Evolutionary conservation across 163 green algal species (phyloP).

Genomic region (Volvox carteri): DNA sequence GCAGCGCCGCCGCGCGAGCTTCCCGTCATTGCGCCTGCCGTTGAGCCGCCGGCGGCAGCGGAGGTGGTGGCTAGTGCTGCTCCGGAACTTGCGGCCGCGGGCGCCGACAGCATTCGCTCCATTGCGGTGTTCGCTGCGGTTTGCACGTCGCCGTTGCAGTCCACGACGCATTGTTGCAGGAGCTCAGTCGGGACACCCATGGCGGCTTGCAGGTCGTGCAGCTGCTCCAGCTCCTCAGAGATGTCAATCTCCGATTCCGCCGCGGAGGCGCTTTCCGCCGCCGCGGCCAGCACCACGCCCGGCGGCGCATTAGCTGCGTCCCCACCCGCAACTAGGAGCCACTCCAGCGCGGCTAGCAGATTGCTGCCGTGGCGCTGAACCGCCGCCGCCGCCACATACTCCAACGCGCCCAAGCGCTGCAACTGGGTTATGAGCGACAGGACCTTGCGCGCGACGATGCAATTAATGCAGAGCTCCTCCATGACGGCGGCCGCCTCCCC

Average conservation of each 20-base stretch:
- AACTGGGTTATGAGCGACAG: conserved; percentile 71
- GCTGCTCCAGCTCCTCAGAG: conserved; percentile 65
- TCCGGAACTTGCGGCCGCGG: background rate
- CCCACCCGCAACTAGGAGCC: conserved; percentile 74
- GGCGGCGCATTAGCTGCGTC: conserved; percentile 7
- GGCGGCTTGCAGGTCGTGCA: conserved; percentile 59
- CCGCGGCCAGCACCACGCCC: conserved; percentile 40
- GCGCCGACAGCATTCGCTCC: conserved; percentile 32
- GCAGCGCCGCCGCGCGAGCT: background rate
- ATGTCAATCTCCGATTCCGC: conserved; percentile 72
- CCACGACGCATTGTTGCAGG: conserved; percentile 69
- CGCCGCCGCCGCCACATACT: conserved; percentile 68
- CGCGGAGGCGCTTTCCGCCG: background rate
- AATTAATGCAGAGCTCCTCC: conserved; percentile 68
- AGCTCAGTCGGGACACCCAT: conserved; percentile 29
- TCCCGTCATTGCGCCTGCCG: too few species aligned
- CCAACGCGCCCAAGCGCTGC: conserved; percentile 70
- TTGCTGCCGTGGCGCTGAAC: conserved; percentile 78
- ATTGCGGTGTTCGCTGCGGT: conserved; percentile 35
- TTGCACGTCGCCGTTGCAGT: conserved; percentile 69
- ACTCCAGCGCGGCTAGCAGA: conserved; percentile 69
- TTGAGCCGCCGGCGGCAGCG: too few species aligned
- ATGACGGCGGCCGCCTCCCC: conserved; percentile 31
- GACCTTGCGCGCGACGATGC: conserved; percentile 69
- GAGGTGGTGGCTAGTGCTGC: background rate